Base-by-base conservation (phyloP, 495 filamentous ascomycete genomes). In the Hypoxylon cercidicola region DNA sequence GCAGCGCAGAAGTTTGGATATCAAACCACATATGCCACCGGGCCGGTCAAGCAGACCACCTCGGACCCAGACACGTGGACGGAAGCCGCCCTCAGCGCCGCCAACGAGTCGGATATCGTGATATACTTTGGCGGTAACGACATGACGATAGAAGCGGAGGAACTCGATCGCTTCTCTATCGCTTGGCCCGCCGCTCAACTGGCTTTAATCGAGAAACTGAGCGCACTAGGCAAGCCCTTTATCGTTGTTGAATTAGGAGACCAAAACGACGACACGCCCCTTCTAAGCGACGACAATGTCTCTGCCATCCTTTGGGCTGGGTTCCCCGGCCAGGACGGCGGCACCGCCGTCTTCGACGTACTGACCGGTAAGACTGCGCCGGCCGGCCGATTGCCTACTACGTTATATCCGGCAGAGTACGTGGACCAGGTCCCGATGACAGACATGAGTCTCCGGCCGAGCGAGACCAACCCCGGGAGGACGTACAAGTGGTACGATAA, bases 371-470 rank as follows among this genome's bases (percentile, higher is more conserved):
- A 68, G 8, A 75, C 73, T 5, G 77, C 81, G 25, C 86, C 85
- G 0, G 85, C 83, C 4, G 88, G 83, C n/a, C 83, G 87, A 37
- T 75, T 89, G 1, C 85, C 87, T 0, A 86, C 86, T 35, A 88
- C 84, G 1, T 58, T 76, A 54, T 82, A 82, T 50, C 78, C 78
- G 3, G 64, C 72, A 4, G 70, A 60, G 23, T 82, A 78, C 60
- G 75, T 74, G 13, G 45, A 69, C 6, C 59, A 68, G n/a, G 70
- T 76, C 2, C 68, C 73, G 25, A 73, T 78, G 70, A 77, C 75
- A 0, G 73, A 81, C 39, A 81, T 81, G 79, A 71, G 50, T 30
- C 69, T 81, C 4, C 72, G 76, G 1, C 77, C 78, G 6, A 60
- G 60, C 16, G 55, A 35, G 1, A 55, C 55, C 11, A 74, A 65